Percentiles rank a stretch among this genome's conserved stretches.
These are phyloP conservation scores for Fonsecaea erecta DNA, from an alignment of 2,329 filamentous ascomycete genomes.

Conservation along the genomic window DNA sequence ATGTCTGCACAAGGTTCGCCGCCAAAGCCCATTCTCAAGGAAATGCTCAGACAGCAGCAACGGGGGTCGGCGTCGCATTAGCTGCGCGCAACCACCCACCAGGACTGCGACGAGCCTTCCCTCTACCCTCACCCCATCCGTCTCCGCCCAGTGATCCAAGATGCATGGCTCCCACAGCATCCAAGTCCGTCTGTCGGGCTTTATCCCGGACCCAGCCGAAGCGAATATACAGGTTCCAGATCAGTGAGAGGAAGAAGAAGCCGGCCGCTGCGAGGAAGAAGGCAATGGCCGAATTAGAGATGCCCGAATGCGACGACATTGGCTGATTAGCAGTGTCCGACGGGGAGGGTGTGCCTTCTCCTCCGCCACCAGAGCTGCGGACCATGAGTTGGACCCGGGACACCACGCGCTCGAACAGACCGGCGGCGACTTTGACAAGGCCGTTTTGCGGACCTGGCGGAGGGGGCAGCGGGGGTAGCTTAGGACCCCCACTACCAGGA, in stretches of 20 bases:
- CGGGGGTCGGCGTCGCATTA: neutral
- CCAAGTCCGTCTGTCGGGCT: slow-evolving; percentile 9
- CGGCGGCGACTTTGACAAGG: too few species aligned
- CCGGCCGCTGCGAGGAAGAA: slow-evolving; percentile 21
- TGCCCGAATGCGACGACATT: too few species aligned
- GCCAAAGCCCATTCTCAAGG: neutral
- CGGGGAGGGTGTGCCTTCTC: too few species aligned
- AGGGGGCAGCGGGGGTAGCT: too few species aligned
- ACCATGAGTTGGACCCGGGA: too few species aligned
- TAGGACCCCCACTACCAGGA: too few species aligned
- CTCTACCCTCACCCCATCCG: neutral
- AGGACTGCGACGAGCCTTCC: neutral
- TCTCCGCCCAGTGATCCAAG: neutral
- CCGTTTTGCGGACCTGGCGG: neutral
- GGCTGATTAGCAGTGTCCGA: too few species aligned
- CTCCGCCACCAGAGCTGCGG: too few species aligned
- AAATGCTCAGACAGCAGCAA: neutral
- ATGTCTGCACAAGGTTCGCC: neutral
- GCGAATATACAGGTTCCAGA: slow-evolving; percentile 23
- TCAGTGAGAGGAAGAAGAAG: slow-evolving; percentile 20
- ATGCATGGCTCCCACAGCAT: neutral
- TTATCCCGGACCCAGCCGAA: slow-evolving; percentile 15
- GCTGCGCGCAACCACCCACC: neutral
- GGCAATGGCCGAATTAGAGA: slow-evolving; percentile 7
- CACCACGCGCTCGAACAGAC: too few species aligned